Conservation (phyloP, 441 rosid species). For the Mallotus repandus region DNA sequence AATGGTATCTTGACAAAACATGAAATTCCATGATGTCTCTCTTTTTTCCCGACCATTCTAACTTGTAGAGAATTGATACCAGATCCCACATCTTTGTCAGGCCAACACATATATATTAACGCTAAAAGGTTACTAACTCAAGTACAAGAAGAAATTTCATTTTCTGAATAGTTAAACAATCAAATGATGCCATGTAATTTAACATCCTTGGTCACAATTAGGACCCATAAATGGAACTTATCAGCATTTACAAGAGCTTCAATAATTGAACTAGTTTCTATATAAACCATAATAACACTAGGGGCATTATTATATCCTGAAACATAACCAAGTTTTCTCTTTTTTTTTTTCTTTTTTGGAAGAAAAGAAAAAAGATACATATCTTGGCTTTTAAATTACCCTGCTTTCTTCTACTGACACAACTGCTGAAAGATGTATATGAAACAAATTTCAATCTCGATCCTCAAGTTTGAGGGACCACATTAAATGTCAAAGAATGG, state of each 20-base stretch:
- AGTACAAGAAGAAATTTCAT: neutral
- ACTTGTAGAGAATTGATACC: too few relatives aligned
- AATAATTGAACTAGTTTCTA: neutral
- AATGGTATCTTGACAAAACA: slow-evolving; percentile 3
- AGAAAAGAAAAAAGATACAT: neutral
- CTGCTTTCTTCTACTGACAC: neutral
- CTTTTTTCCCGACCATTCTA: neutral
- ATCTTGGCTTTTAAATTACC: neutral
- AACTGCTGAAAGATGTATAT: neutral
- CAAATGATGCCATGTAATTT: slow-evolving; percentile 7
- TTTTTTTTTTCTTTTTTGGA: neutral
- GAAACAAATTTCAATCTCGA: neutral
- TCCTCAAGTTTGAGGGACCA: neutral
- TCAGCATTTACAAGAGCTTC: neutral
- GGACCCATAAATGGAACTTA: slow-evolving; percentile 17
- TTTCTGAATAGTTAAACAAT: slow-evolving; percentile 24
- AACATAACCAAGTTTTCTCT: neutral
- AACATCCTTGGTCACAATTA: neutral
- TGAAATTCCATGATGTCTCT: slow-evolving; percentile 10
- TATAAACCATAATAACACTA: neutral
- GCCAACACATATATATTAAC: slow-evolving; percentile 33
- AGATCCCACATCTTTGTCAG: slow-evolving; percentile 30
- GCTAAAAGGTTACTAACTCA: neutral
- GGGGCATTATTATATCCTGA: neutral
- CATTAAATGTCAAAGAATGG: neutral